Base-by-base conservation (phyloP, 2,329 filamentous ascomycete species). In the Pseudodiploospora longispora region DNA sequence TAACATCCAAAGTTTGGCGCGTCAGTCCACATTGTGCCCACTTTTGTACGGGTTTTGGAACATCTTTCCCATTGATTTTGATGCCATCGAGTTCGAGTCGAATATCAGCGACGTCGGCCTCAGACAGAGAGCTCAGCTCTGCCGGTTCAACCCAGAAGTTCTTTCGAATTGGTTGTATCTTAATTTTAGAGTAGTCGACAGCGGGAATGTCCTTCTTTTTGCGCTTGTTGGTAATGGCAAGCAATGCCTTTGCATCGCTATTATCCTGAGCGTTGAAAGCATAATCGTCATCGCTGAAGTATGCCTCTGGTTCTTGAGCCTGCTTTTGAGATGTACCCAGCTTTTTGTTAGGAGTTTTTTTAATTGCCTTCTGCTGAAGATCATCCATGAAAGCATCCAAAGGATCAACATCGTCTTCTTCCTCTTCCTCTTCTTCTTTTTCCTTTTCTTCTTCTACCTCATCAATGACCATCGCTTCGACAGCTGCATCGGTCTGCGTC, bases 171-270 rank as follows among this genome's bases (percentile, higher is more conserved):
- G 85, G 78, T 54, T 90, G 79, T 55, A 97, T 83, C 44, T 90
- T 79, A 51, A 94, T 69, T 66, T 96, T 97, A 55, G 72, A 76
- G 64, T 97, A 95, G 64, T 98, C 83, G 43, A 95, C 76, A 0
- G 73, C 74, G 1, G 90, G 89, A n/a, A 97, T 82, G 48, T 97
- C 93, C 66, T 96, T 95, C 74, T 95, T 96, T 71, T 95, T 96
- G 58, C 71, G 83, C 75, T 75, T 84, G 57, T 67, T 70, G 5
- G 77, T 69, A 51, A 81, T 73, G 41, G 71, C 74, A 36, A 77
- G 61, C 39, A 76, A 68, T 3, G 68, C 62, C 35, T 70, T 70
- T 6, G 72, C 62, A 29, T 75, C 70, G 10, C 65, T 64, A 10
- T 67, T 65, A 34, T 73, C 69, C 36, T 73, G 66, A n/a, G 66